A percentile compares a stretch with the other conserved stretches of the same genome.
phyloP scores from a whole-genome alignment of 2,329 filamentous ascomycete species.

The Incumbomyces lentus region DNA sequence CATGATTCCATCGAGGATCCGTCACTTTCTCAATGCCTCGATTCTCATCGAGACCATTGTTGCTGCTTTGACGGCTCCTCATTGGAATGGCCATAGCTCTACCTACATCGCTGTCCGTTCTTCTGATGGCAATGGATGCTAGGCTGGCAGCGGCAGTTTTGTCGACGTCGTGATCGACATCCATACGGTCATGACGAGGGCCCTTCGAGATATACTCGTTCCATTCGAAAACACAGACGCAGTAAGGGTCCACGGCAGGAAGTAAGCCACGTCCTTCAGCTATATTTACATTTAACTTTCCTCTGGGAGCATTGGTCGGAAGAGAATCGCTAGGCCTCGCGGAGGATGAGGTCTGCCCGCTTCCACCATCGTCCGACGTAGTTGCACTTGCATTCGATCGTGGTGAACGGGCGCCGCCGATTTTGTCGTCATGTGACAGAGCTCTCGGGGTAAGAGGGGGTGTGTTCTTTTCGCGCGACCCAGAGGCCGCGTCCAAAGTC shows the following conservation, averaged over 20 bases:
- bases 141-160: constrained; percentile 41
- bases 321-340: constrained; percentile 36
- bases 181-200: constrained; percentile 52
- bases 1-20: constrained; percentile 89
- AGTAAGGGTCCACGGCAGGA: constrained; percentile 79
- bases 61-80: constrained; percentile 92
- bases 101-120: constrained; percentile 70
- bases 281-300: constrained; percentile 83
- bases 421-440: constrained; percentile 54
- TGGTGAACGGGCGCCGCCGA: constrained; percentile 21
- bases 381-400: constrained; percentile 19
- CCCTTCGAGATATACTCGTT: constrained; percentile 92
- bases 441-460: constrained; percentile 83
- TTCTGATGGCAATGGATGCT: constrained; percentile 52
- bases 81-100: constrained; percentile 90
- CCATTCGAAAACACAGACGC: constrained; percentile 92
- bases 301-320: constrained; percentile 63
- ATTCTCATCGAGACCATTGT: constrained; percentile 68
- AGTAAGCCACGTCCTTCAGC: constrained; percentile 72
- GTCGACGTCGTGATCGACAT: constrained; percentile 52
- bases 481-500: constrained; percentile 63
- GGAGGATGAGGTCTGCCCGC: constrained; percentile 1
- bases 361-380: constrained; percentile 15
- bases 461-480: constrained; percentile 67
- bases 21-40: constrained; percentile 56